These are phyloP conservation scores for Beta lomatogona DNA, from an alignment of 179 eudicot genomes.

Conservation along the genomic window DNA sequence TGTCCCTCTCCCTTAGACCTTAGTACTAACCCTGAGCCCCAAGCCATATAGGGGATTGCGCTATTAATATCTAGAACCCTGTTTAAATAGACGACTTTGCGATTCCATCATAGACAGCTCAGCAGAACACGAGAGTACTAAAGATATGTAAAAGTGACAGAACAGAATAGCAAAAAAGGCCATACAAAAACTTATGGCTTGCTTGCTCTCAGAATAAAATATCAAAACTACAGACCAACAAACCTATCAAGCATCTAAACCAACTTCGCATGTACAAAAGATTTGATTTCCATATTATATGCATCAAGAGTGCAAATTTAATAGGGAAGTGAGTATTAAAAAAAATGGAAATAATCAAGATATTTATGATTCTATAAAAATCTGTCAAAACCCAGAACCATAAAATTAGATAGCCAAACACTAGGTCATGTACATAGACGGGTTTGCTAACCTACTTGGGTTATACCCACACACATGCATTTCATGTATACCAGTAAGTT, in stretches of 20 bases:
- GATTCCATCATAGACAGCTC: neutral
- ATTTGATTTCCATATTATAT: neutral
- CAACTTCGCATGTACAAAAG: neutral
- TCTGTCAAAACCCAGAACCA: no score
- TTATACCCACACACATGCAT: no score
- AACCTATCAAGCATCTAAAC: neutral
- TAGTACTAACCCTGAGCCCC: neutral
- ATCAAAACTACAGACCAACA: neutral
- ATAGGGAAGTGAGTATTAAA: neutral
- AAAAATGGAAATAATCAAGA: neutral
- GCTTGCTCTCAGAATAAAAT: neutral
- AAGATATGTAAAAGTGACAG: neutral
- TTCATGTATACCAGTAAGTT: no score
- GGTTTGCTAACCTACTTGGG: neutral
- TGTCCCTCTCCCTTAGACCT: neutral
- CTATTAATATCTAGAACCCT: neutral
- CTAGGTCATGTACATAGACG: neutral
- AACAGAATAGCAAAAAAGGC: neutral
- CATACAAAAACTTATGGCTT: neutral
- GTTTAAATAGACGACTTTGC: neutral
- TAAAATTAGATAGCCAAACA: neutral
- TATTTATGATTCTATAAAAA: no score
- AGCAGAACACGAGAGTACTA: neutral
- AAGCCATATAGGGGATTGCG: neutral
- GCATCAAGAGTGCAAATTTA: no score